A percentile compares a stretch with the other conserved stretches of the same genome.
Evolutionary conservation across 2,329 filamentous ascomycete species (phyloP).

Genomic region (Teratosphaeria pseudoeucalypti): DNA sequence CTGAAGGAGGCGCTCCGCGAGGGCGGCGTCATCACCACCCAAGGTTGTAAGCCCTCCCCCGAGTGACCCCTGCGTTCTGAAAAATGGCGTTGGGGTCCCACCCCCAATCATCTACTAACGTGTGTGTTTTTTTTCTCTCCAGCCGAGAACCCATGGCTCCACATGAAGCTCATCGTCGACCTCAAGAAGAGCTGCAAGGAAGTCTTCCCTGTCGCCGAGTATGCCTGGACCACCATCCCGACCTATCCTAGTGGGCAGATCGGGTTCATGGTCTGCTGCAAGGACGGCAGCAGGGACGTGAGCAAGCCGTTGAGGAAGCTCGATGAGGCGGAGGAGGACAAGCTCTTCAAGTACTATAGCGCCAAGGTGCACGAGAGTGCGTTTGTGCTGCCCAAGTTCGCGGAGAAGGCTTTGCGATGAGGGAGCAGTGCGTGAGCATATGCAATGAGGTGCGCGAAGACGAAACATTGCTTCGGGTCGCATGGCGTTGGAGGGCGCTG

Average conservation of each 20-base stretch:
- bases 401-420: slow-evolving; percentile 56
- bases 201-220: slow-evolving; percentile 95
- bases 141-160: slow-evolving; percentile 99
- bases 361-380: slow-evolving; percentile 89
- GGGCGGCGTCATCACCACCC: slow-evolving; percentile 96
- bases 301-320: slow-evolving; percentile 74
- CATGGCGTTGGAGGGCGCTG: slow-evolving; percentile 1
- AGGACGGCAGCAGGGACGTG: slow-evolving; percentile 76
- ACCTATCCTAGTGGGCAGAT: slow-evolving; percentile 99
- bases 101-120: slow-evolving; percentile 12
- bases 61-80: slow-evolving; percentile 11
- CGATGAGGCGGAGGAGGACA: slow-evolving; percentile 78
- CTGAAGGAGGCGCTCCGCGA: slow-evolving; percentile 81
- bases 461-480: background rate
- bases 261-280: slow-evolving; percentile 99
- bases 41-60: slow-evolving; percentile 93
- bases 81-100: background rate
- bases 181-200: slow-evolving; percentile 95
- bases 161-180: slow-evolving; percentile 83
- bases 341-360: slow-evolving; percentile 95
- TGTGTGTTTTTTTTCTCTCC: slow-evolving; percentile 7
- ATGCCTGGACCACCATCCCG: slow-evolving; percentile 97
- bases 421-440: background rate
- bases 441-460: background rate
- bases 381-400: slow-evolving; percentile 90